These are phyloP conservation scores for Pisolithus thermaeus DNA, from an alignment of 1,284 basidiomycete species.

Conservation along the genomic window DNA sequence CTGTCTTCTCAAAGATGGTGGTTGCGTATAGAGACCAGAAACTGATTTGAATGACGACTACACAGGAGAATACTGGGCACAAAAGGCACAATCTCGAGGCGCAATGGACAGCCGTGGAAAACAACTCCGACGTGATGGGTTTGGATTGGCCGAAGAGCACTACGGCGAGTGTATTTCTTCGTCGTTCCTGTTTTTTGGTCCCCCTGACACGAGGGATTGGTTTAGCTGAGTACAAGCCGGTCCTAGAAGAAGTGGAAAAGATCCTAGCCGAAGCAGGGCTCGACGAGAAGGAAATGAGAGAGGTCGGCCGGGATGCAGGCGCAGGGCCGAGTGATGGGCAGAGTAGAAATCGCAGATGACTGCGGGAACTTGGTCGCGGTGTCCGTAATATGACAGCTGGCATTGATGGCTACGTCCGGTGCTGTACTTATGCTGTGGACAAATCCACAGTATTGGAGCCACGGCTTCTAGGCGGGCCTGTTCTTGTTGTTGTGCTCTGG, in stretches of 20 bases:
- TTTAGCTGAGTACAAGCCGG: conserved; percentile 68
- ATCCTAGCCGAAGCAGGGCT: conserved; percentile 84
- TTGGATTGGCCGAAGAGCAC: conserved; percentile 62
- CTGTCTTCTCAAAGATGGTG: too few relatives aligned
- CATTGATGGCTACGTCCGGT: too few relatives aligned
- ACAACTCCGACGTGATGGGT: conserved; percentile 72
- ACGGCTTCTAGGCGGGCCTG: too few relatives aligned
- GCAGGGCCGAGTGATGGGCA: conserved; percentile 26
- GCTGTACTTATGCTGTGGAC: too few relatives aligned
- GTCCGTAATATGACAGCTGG: background rate
- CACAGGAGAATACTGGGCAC: conserved; percentile 76
- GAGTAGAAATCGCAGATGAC: conserved; percentile 50
- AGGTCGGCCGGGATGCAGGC: conserved; percentile 26
- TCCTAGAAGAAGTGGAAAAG: conserved; percentile 76
- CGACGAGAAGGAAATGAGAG: conserved; percentile 76
- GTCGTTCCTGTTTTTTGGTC: background rate
- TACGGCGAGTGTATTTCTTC: conserved; percentile 44
- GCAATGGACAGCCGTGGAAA: conserved; percentile 72
- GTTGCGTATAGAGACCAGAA: background rate
- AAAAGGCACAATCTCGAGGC: conserved; percentile 50
- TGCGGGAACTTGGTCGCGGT: background rate
- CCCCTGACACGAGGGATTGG: background rate
- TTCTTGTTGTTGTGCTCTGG: too few relatives aligned
- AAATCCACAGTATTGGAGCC: too few relatives aligned
- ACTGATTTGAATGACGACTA: background rate